Conservation (phyloP, 2,329 filamentous ascomycete species). For the Exophiala viscosa region DNA sequence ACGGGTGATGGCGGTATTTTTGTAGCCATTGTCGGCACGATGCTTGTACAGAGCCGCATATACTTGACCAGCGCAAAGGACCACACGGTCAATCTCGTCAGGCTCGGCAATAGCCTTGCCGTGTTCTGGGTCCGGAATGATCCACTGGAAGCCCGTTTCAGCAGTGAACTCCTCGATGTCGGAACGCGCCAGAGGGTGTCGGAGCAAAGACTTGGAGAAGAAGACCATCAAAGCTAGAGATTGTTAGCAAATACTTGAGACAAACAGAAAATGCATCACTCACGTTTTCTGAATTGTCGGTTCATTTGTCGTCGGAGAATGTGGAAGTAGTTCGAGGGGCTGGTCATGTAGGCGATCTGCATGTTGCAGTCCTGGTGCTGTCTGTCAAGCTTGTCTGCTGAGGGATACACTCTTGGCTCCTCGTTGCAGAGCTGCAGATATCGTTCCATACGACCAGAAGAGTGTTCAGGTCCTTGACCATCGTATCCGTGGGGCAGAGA, state of each 20-base stretch:
- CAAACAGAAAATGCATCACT: constrained; percentile 42
- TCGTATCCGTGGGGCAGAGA: constrained; percentile 97
- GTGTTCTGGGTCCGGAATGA: constrained; percentile 88
- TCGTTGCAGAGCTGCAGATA: constrained; percentile 98
- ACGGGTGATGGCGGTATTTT: constrained; percentile 89
- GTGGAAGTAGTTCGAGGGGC: constrained; percentile 93
- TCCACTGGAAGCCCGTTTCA: constrained; percentile 93
- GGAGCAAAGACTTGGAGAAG: constrained; percentile 96
- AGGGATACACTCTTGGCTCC: constrained; percentile 89
- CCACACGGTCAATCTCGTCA: constrained; percentile 87
- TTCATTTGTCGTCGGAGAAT: constrained; percentile 96
- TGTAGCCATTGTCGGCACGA: constrained; percentile 78
- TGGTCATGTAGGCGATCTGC: constrained; percentile 97
- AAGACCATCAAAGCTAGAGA: constrained; percentile 80
- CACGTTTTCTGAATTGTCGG: constrained; percentile 98
- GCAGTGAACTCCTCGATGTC: constrained; percentile 85
- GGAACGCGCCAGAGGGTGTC: constrained; percentile 88
- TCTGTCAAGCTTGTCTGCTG: constrained; percentile 81
- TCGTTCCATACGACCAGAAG: constrained; percentile 92
- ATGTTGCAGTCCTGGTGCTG: constrained; percentile 99
- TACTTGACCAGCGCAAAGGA: constrained; percentile 92
- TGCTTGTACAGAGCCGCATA: constrained; percentile 88
- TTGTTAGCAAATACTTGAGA: constrained; percentile 7
- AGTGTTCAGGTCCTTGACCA: constrained; percentile 96
- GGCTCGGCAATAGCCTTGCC: constrained; percentile 68